Conservation (phyloP, 2,329 filamentous ascomycete genomes). For the Helminthosporium solani region DNA sequence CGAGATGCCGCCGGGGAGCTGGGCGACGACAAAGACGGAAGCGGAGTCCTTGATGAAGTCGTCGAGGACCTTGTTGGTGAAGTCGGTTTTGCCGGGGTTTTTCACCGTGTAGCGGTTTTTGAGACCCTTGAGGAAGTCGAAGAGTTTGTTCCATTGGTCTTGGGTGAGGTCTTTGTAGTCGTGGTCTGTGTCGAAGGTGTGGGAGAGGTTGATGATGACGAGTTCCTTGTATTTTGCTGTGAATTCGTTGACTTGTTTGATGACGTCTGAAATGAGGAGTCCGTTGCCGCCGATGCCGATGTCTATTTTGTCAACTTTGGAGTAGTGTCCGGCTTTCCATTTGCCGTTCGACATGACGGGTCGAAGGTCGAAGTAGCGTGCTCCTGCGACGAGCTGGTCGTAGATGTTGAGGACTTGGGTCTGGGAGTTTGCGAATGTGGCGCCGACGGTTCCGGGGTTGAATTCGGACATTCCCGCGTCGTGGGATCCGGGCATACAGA, state of each 20-base stretch:
- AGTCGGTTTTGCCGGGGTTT: constrained; percentile 27
- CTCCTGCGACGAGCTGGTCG: constrained; percentile 49
- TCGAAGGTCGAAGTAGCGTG: constrained; percentile 53
- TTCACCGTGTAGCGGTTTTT: constrained; percentile 42
- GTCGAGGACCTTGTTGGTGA: constrained; percentile 34
- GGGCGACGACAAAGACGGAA: constrained; percentile 39
- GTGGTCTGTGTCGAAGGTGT: constrained; percentile 47
- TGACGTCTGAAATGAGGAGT: constrained; percentile 46
- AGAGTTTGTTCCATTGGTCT: constrained; percentile 47
- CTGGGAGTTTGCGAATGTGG: constrained; percentile 46
- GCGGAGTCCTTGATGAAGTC: constrained; percentile 42
- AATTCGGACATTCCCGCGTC: constrained; percentile 53
- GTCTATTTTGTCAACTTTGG: constrained; percentile 21
- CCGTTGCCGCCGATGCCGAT: constrained; percentile 47
- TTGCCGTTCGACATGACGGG: constrained; percentile 44
- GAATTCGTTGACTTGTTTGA: constrained; percentile 50
- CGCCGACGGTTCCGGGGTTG: constrained; percentile 42
- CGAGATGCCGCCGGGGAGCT: constrained; percentile 31
- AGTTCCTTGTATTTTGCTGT: constrained; percentile 49
- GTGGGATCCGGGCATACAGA: constrained; percentile 53
- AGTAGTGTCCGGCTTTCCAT: constrained; percentile 49
- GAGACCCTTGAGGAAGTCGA: constrained; percentile 45
- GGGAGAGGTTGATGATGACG: constrained; percentile 50
- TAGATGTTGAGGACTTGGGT: constrained; percentile 50
- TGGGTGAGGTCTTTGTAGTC: constrained; percentile 42